These are phyloP conservation scores for Hymenotorrendiella dingleyae DNA, from an alignment of 2,329 filamentous ascomycete species.

Conservation along the genomic window DNA sequence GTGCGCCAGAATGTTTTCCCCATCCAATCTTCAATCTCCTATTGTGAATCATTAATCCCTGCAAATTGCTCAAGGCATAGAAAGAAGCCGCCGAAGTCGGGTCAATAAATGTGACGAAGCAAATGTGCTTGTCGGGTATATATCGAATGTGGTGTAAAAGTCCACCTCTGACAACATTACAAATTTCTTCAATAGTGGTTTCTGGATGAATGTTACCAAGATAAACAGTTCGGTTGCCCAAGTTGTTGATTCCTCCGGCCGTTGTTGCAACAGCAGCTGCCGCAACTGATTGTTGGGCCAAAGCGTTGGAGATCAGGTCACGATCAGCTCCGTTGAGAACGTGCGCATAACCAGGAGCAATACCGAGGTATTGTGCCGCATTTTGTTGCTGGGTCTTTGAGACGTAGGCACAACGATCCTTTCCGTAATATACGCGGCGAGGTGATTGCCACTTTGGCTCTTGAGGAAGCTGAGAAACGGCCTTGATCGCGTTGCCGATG, in stretches of 20 bases:
- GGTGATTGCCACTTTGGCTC: conserved; percentile 96
- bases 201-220: conserved; percentile 98
- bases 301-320: conserved; percentile 90
- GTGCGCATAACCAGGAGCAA: conserved; percentile 92
- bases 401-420: conserved; percentile 96
- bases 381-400: conserved; percentile 99
- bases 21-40: conserved; percentile 95
- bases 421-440: conserved; percentile 95
- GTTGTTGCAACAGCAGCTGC: conserved; percentile 95
- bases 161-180: conserved; percentile 94
- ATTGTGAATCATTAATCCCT: conserved; percentile 99
- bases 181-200: conserved; percentile 98
- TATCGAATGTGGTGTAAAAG: conserved; percentile 97
- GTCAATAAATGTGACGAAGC: conserved; percentile 99
- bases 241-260: conserved; percentile 92
- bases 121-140: conserved; percentile 99
- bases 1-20: conserved; percentile 96
- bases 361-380: conserved; percentile 94
- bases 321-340: conserved; percentile 94
- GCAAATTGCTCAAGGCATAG: conserved; percentile 94
- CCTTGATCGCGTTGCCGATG: conserved; percentile 97
- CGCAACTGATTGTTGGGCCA: conserved; percentile 95
- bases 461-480: conserved; percentile 90
- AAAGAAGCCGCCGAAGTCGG: conserved; percentile 96
- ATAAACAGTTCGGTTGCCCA: conserved; percentile 96